phyloP scores from a whole-genome alignment of 768 basidiomycete genomes.

The Tricholoma saponaceum region DNA sequence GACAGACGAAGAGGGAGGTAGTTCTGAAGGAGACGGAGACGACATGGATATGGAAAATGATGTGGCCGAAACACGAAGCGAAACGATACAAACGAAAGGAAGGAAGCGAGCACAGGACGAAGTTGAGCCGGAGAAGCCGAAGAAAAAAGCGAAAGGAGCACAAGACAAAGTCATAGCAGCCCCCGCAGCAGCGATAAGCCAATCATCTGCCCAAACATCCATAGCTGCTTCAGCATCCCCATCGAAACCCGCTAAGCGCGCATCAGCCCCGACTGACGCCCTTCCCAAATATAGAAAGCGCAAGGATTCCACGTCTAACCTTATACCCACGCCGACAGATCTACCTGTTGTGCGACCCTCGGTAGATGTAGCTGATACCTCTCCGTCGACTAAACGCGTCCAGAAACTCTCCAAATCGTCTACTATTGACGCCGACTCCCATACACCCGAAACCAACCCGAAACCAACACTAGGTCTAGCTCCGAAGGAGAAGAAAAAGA shows the following conservation, averaged over 20 bases:
- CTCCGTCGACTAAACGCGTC: slow-evolving; percentile 3
- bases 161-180: slow-evolving; percentile 11
- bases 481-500: slow-evolving; percentile 3
- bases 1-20: slow-evolving; percentile 19
- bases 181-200: slow-evolving; percentile 2
- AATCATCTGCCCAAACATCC: slow-evolving; percentile 8
- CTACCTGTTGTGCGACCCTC: slow-evolving; percentile 6
- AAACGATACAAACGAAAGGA: slow-evolving; percentile 6
- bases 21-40: slow-evolving; percentile 26
- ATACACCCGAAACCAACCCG: neutral
- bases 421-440: neutral
- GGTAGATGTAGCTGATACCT: neutral
- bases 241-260: slow-evolving; percentile 17
- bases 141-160: slow-evolving; percentile 40
- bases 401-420: slow-evolving; percentile 1
- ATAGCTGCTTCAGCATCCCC: slow-evolving; percentile 6
- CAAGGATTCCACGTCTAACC: slow-evolving; percentile 7
- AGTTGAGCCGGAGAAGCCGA: slow-evolving; percentile 34
- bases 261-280: slow-evolving; percentile 8
- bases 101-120: slow-evolving; percentile 20
- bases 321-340: neutral
- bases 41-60: slow-evolving; percentile 22
- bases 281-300: slow-evolving; percentile 14
- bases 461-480: neutral
- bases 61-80: neutral